Evolutionary conservation across 2,329 filamentous ascomycete genomes (phyloP).

Genomic region (Stromatinia cepivora): DNA sequence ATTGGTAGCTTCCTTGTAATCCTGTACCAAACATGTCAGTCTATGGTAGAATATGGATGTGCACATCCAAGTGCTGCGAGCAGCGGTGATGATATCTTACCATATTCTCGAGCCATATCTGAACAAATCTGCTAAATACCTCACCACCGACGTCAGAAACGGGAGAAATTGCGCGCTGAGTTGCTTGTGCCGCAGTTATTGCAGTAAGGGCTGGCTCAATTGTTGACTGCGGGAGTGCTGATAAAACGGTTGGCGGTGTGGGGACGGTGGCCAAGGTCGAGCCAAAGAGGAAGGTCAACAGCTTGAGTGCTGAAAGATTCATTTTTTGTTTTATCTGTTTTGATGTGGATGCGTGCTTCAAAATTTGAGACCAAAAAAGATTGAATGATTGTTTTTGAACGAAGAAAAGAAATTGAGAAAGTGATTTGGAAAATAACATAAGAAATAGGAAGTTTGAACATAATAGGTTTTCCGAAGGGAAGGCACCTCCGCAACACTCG

Average conservation of each 20-base stretch:
- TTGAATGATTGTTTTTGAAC: neutral
- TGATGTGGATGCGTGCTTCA: neutral
- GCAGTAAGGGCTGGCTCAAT: slow-evolving; percentile 32
- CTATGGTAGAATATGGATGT: neutral
- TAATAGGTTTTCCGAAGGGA: neutral
- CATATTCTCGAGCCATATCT: slow-evolving; percentile 63
- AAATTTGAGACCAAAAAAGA: slow-evolving; percentile 10
- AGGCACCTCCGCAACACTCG: neutral
- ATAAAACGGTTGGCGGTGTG: neutral
- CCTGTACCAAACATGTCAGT: slow-evolving; percentile 10
- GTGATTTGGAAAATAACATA: neutral
- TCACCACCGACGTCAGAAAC: slow-evolving; percentile 52
- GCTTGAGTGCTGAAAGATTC: neutral
- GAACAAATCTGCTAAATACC: slow-evolving; percentile 59
- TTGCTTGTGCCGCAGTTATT: slow-evolving; percentile 47
- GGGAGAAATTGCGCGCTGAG: slow-evolving; percentile 47
- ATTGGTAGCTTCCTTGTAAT: slow-evolving; percentile 38
- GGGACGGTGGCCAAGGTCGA: neutral
- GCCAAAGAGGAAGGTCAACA: neutral
- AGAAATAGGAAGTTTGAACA: neutral
- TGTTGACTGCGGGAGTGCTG: slow-evolving; percentile 21
- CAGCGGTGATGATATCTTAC: slow-evolving; percentile 21
- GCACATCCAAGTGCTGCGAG: neutral
- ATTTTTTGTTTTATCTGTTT: slow-evolving; percentile 7
- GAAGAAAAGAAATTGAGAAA: neutral